Conservation (phyloP, 2,329 filamentous ascomycete genomes). For the Macrophomina pseudophaseolina region DNA sequence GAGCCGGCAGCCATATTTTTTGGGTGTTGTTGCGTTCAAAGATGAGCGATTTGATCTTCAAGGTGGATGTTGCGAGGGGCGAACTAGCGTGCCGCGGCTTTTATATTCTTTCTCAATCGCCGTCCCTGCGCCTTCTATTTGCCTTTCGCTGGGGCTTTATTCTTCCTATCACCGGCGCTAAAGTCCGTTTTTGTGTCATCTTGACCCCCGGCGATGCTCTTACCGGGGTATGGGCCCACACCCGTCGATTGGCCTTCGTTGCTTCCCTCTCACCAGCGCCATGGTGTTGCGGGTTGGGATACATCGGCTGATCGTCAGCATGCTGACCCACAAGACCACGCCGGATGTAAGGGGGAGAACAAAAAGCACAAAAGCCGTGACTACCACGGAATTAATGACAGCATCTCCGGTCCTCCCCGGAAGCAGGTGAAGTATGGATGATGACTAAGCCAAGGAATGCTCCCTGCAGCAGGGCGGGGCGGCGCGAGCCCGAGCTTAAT, state of each 20-base stretch:
- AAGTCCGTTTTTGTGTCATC: constrained; percentile 10
- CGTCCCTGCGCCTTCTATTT: neutral
- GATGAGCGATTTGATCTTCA: neutral
- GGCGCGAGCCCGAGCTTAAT: constrained; percentile 17
- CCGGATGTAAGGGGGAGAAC: neutral
- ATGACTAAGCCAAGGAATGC: neutral
- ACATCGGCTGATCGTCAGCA: neutral
- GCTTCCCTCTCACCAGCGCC: neutral
- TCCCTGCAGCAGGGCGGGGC: constrained; percentile 14
- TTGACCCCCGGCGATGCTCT: neutral
- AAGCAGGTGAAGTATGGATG: neutral
- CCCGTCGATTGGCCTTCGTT: neutral
- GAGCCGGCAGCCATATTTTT: constrained; percentile 18
- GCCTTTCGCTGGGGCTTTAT: neutral
- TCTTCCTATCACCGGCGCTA: constrained; percentile 11
- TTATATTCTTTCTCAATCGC: neutral
- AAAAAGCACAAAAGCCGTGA: neutral
- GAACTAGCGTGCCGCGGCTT: neutral
- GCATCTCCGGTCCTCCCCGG: neutral
- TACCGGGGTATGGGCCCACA: neutral
- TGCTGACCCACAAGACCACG: neutral
- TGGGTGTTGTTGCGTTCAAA: neutral
- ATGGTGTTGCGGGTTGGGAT: neutral
- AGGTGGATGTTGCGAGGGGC: neutral
- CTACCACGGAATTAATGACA: neutral